Evolutionary conservation across 768 basidiomycete species (phyloP).

Genomic region (Mycena pura): DNA sequence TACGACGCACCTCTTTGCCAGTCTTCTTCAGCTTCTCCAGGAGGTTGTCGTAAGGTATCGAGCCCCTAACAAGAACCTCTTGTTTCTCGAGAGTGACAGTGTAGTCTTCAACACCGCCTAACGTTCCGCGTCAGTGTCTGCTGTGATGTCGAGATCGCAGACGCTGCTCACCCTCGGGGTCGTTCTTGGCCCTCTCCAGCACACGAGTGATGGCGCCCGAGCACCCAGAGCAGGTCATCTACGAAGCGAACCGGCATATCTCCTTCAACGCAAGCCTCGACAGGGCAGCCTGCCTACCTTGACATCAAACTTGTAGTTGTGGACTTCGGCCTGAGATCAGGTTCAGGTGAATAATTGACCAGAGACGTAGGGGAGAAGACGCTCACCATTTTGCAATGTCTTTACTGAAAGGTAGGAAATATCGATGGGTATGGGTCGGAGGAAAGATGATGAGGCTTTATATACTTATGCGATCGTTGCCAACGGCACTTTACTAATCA

Average conservation of each 20-base stretch:
- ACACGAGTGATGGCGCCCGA: conserved; percentile 82
- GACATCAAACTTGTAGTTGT: conserved; percentile 83
- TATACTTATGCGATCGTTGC: too few relatives aligned
- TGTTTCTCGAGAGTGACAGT: conserved; percentile 72
- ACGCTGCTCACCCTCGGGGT: conserved; percentile 41
- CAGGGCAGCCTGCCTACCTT: conserved; percentile 62
- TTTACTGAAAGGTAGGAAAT: too few relatives aligned
- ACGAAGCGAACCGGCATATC: too few relatives aligned
- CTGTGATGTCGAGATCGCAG: background rate
- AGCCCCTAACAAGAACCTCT: conserved; percentile 71
- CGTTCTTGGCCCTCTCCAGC: conserved; percentile 75
- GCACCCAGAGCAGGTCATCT: conserved; percentile 92
- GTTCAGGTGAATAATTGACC: too few relatives aligned
- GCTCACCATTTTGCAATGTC: too few relatives aligned
- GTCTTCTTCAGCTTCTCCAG: conserved; percentile 86
- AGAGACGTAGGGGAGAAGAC: too few relatives aligned
- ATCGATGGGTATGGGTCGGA: too few relatives aligned
- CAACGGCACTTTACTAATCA: too few relatives aligned
- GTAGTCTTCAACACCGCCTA: conserved; percentile 64
- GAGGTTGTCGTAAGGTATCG: conserved; percentile 67
- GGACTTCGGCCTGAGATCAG: too few relatives aligned
- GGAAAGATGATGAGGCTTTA: too few relatives aligned
- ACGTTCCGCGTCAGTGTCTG: background rate
- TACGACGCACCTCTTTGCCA: conserved; percentile 76
- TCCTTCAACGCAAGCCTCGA: background rate